Evolutionary conservation across 257 asterid genomes (phyloP).

Genomic region (Gentiana dahurica): DNA sequence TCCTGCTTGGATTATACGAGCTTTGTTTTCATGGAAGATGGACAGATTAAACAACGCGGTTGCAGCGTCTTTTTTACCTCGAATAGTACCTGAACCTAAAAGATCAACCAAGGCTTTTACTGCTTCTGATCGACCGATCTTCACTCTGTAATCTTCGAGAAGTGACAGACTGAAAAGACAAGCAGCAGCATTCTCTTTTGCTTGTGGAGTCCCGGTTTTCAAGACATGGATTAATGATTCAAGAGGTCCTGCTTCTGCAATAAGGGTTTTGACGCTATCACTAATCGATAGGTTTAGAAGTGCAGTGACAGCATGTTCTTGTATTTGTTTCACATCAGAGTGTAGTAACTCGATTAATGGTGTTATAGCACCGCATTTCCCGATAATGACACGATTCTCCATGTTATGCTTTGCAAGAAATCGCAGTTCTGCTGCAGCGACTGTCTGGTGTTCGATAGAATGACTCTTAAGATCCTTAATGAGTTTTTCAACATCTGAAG

Average conservation of each 20-base stretch:
- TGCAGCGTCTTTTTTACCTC: conserved; percentile 95
- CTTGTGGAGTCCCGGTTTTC: conserved; percentile 58
- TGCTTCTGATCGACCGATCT: conserved; percentile 84
- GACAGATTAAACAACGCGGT: conserved; percentile 85
- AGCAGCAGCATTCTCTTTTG: conserved; percentile 95
- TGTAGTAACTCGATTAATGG: conserved; percentile 60
- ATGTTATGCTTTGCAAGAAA: conserved; percentile 61
- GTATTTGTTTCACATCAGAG: conserved; percentile 43
- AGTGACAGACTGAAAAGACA: conserved; percentile 83
- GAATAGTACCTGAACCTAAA: conserved; percentile 51
- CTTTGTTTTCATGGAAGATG: conserved; percentile 85
- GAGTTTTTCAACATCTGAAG: conserved; percentile 58
- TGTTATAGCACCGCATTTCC: conserved; percentile 66
- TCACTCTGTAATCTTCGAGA: conserved; percentile 65
- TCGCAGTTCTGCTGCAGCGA: conserved; percentile 71
- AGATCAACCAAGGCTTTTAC: conserved; percentile 75
- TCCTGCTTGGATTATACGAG: conserved; percentile 85
- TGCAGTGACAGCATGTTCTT: conserved; percentile 93
- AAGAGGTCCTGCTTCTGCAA: conserved; percentile 65
- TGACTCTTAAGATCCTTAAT: conserved; percentile 38
- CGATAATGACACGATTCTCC: conserved; percentile 73
- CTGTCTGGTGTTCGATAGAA: conserved; percentile 48
- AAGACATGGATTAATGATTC: conserved; percentile 81
- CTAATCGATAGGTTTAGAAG: conserved; percentile 73
- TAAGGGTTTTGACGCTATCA: conserved; percentile 47